These are phyloP conservation scores for Neolentinus lepideus DNA, from an alignment of 1,284 basidiomycete species.

Conservation along the genomic window DNA sequence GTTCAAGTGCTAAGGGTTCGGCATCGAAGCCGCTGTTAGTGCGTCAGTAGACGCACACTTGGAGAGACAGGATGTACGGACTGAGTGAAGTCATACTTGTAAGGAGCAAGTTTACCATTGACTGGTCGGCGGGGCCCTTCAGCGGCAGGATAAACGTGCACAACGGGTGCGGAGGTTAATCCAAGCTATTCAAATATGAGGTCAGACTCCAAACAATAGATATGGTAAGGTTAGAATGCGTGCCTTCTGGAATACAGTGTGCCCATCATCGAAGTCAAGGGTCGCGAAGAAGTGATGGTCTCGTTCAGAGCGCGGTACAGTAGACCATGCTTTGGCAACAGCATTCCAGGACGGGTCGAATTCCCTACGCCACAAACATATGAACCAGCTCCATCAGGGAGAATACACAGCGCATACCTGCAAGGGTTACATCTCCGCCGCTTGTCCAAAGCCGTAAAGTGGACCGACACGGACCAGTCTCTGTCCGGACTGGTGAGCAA, in stretches of 20 bases:
- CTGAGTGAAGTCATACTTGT: conserved; percentile 77
- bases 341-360: conserved; percentile 79
- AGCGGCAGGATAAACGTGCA: conserved; percentile 70
- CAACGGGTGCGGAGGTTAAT: conserved; percentile 72
- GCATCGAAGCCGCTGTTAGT: conserved; percentile 73
- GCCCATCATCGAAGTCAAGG: conserved; percentile 80
- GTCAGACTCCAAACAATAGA: background rate
- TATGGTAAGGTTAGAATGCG: conserved; percentile 7
- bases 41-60: conserved; percentile 1
- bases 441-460: conserved; percentile 79
- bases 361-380: conserved; percentile 40
- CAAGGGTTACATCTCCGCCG: conserved; percentile 78
- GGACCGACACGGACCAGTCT: conserved; percentile 78
- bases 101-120: conserved; percentile 43
- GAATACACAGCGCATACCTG: conserved; percentile 41
- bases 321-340: conserved; percentile 78
- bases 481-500: conserved; percentile 67
- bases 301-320: conserved; percentile 48
- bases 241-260: conserved; percentile 75
- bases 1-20: conserved; percentile 66
- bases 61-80: conserved; percentile 24
- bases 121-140: conserved; percentile 59
- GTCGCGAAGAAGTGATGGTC: conserved; percentile 86
- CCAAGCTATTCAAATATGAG: conserved; percentile 45
- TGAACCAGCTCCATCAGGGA: conserved; percentile 4